phyloP scores from a whole-genome alignment of 2,329 filamentous ascomycete species.

The Pyricularia pennisetigena region DNA sequence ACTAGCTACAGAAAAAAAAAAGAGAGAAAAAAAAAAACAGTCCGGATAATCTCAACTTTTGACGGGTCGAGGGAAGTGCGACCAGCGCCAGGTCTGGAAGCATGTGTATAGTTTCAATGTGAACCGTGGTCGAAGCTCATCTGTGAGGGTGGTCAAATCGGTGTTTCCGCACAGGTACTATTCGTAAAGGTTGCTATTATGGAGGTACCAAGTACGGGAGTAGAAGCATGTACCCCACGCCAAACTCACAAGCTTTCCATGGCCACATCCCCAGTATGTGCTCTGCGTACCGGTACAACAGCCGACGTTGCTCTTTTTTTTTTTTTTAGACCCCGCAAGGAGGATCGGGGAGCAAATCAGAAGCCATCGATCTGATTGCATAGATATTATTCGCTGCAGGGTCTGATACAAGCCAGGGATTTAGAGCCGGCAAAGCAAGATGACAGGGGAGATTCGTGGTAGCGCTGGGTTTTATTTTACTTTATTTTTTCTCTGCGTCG shows the following conservation, averaged over 20 bases:
- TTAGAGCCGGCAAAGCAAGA: neutral
- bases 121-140: neutral
- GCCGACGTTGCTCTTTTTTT: neutral
- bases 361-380: neutral
- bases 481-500: neutral
- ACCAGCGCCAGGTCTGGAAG: neutral
- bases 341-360: neutral
- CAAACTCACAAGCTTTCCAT: neutral
- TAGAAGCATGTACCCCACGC: neutral
- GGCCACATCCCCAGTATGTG: neutral
- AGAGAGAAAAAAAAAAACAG: too few relatives aligned
- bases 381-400: neutral
- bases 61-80: neutral
- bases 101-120: neutral
- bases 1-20: too few relatives aligned
- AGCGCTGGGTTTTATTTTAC: too few relatives aligned
- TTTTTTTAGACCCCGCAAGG: neutral
- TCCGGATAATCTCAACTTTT: neutral
- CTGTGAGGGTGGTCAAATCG: neutral
- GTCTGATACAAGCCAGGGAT: neutral
- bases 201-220: neutral
- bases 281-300: neutral
- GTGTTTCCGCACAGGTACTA: neutral
- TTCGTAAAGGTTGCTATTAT: neutral
- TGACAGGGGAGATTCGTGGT: neutral